These are phyloP conservation scores for Escallonia herrerae DNA, from an alignment of 129 eudicot genomes.

Conservation along the genomic window DNA sequence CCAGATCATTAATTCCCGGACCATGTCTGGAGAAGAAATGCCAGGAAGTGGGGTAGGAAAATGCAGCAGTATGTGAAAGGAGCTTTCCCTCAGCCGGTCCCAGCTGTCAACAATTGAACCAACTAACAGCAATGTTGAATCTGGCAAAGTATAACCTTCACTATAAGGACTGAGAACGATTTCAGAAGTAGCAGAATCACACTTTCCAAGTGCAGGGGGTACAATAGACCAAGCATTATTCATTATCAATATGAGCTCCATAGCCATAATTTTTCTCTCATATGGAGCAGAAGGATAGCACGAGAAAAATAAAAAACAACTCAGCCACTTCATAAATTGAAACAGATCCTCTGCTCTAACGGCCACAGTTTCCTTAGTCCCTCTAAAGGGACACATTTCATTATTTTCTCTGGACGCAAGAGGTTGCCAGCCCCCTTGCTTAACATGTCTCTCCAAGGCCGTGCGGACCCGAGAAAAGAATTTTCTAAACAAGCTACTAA, in stretches of 20 bases:
- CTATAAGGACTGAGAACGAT: constrained; percentile 58
- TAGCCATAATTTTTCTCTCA: constrained; percentile 92
- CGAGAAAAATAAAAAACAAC: constrained; percentile 76
- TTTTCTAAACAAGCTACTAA: constrained; percentile 85
- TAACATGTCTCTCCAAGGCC: constrained; percentile 80
- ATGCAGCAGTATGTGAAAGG: constrained; percentile 68
- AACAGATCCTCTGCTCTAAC: constrained; percentile 61
- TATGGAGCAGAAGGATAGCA: constrained; percentile 99
- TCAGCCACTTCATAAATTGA: constrained; percentile 77
- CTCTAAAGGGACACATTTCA: constrained; percentile 12
- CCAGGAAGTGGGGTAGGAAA: constrained; percentile 98
- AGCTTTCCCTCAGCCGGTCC: constrained; percentile 85
- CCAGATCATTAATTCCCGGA: constrained; percentile 66
- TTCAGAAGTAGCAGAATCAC: constrained; percentile 31
- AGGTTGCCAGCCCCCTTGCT: constrained; percentile 74
- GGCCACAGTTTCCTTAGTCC: constrained; percentile 17
- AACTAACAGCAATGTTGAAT: constrained; percentile 74
- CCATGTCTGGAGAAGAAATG: constrained; percentile 46
- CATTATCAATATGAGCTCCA: constrained; percentile 86
- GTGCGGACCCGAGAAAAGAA: constrained; percentile 90
- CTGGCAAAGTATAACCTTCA: constrained; percentile 53
- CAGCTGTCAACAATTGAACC: constrained; percentile 96
- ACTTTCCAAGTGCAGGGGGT: constrained; percentile 23
- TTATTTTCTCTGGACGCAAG: constrained; percentile 19
- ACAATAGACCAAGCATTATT: constrained; percentile 64